Base-by-base conservation (phyloP, 1,139 yeast genomes). In the Scheffersomyces parashehatae region DNA sequence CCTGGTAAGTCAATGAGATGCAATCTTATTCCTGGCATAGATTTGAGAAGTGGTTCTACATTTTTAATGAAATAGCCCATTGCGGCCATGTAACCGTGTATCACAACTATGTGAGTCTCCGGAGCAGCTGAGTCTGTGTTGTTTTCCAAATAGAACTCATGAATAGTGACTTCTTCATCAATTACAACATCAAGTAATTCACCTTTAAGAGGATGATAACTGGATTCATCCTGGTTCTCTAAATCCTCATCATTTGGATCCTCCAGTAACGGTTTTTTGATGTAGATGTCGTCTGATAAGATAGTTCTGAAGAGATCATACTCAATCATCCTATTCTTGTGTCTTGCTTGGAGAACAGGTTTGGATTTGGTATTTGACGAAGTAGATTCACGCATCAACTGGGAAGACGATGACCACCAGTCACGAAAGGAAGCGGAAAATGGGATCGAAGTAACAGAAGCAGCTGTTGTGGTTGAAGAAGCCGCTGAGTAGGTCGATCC, bases 11-110 rank as follows among this genome's bases (percentile, higher is more conserved):
- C 79, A 36, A 73, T 61, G 11, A 67, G 54, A 47, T 69, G 75
- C 12, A 70, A 48, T 15, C 63, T 54, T 7, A 69, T 39, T 0
- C 74, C 57, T 1, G 70, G 65, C 40, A 65, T 65, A 2, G 67
- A 52, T 42, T 68, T 65, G 12, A 65, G 57, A 14, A 73, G 47
- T 2, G 50, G 49, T 47, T 71, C 77, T 35, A 70, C 57, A 45
- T 72, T 73, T 50, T 71, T 70, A 40, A 71, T 58, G 48, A 70
- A 73, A 52, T 66, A 73, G 2, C 78, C 79, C 45, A 68, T 55
- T 1, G 78, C 77, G 1, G 79, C 79, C 78, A 73, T 73, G 48
- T 71, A 73, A 7, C 79, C 79, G 49, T 73, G 79, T 11, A 73
- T 62, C 2, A 70, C 53, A 3, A 73, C 73, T 3, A 73, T 50